Base-by-base conservation (phyloP, 106 monocot genomes). In the Allium sativum region DNA sequence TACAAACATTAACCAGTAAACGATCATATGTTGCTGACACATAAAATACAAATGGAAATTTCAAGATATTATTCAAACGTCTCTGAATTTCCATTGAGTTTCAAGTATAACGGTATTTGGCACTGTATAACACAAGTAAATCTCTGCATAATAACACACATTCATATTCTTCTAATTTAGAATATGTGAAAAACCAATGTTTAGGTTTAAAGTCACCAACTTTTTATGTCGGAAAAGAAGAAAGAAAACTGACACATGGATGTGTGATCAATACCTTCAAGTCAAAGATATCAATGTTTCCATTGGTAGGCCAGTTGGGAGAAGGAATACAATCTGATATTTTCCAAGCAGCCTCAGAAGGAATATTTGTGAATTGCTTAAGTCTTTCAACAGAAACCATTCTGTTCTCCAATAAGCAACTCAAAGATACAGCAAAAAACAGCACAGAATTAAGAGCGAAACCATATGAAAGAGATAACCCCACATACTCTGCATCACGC, bases 331-430 rank as follows among this genome's bases (percentile, higher is more conserved):
- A 78, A 17, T 76, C 76, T 76, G 82, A 60, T 22, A 92, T 92
- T 62, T 65, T 59, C 96, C 96, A 98, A 31, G 81, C 71, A 45
- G 91, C 84, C 68, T 98, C 96, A 41, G 91, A 85, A 51, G 91
- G 82, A 74, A 98, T 98, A 56, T 70, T 73, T 10, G 75, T 82
- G 68, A 98, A 92, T 63, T 98, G 96, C 44, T 91, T 98, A 73
- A 98, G 78, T 57, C 96, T 91, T 69, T 98, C 96, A n/a, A 92
- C 91, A 22, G 96, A 98, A 15, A 98, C 88, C 96, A 98, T 98
- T 52, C 74, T 88, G 52, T 98, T 98, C 65, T 98, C 96, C 45
- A 92, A 70, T 54, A 85, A 85, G 78, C 96, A 98, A 62, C 91
- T 98, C 10, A 88, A 66, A 84, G 80, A 98, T 55, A 85, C 74